phyloP scores from a whole-genome alignment of 2,329 filamentous ascomycete species.

The Ophiocordyceps camponoti-saundersi region DNA sequence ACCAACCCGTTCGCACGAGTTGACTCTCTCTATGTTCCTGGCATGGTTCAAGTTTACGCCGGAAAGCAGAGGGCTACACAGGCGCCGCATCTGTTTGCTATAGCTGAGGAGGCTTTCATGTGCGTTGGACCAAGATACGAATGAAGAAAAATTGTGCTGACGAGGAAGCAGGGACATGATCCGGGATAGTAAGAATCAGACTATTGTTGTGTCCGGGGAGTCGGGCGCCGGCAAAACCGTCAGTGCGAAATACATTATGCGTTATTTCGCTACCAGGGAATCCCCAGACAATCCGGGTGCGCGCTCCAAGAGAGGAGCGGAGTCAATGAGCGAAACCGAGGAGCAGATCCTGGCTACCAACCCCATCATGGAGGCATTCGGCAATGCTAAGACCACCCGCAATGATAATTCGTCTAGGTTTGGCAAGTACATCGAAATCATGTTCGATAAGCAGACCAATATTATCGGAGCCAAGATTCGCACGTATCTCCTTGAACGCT shows the following conservation, averaged over 20 bases:
- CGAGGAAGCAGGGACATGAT: constrained; percentile 73
- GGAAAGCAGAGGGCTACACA: constrained; percentile 93
- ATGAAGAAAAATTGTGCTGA: constrained; percentile 5
- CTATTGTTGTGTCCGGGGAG: constrained; percentile 96
- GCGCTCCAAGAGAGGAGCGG: constrained; percentile 56
- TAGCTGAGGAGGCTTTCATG: constrained; percentile 97
- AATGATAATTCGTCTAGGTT: constrained; percentile 99
- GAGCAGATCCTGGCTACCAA: constrained; percentile 97
- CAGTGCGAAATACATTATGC: constrained; percentile 99
- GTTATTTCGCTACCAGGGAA: constrained; percentile 96
- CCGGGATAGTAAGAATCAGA: constrained; percentile 89
- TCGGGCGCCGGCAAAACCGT: constrained; percentile 98
- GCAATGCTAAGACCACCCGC: constrained; percentile 97
- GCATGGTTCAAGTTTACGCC: constrained; percentile 99
- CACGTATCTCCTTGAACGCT: constrained; percentile 88
- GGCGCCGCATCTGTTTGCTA: constrained; percentile 94
- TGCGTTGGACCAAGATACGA: constrained; percentile 26
- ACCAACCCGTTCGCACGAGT: constrained; percentile 96
- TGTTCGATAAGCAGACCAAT: constrained; percentile 90
- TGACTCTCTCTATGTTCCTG: constrained; percentile 93
- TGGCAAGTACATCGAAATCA: constrained; percentile 99
- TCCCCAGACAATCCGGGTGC: constrained; percentile 73
- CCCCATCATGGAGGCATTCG: constrained; percentile 99
- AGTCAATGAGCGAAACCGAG: constrained; percentile 90
- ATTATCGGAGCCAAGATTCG: constrained; percentile 97